Evolutionary conservation across 768 basidiomycete species (phyloP), one percentile per base, ranked within the genome.

Genomic region (Tylopilus vinaceipallidus): DNA sequence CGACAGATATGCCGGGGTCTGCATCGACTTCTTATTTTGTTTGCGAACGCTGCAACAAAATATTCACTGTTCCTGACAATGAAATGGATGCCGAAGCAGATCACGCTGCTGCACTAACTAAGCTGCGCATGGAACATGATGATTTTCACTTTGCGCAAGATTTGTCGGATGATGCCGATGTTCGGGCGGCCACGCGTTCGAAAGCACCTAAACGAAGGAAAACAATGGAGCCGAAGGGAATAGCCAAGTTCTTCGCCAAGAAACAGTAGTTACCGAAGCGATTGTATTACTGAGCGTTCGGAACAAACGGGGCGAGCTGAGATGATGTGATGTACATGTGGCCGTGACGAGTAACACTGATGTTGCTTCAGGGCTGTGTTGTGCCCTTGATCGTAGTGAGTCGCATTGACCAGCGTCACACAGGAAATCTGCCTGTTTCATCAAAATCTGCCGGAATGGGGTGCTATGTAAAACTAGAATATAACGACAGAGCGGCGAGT

Each of bases 71-170:
- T 35, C 56, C 66, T 32, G 59, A 59, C 37, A 60, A 49, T 39
- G 53, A 53, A 42, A 19, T 45, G 24, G 45, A 44, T 37, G 45
- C 53, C 43, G 68, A 61, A 45, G 61, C 56, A 34, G 73, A 61
- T 5, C 56, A 37, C 26, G 61, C 55, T n/a, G 55, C 59, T 42
- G 72, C 69, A 54, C 57, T 85, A 32, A 71, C 66, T 6, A 67
- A 67, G 51, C 61, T 81, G 47, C 74, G 73, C 46, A 57, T 78
- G 66, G 95, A 97, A 62, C 95, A 98, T 58, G 77, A 81, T 30
- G 95, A 97, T 68, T 97, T 82, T 66, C 95, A 98, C 66, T 83
- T 92, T 57, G 94, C 95, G 1, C 76, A 84, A 59, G 86, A 91
- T 47, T 63, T 98, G 43, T 78, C 84, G 19, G 76, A 76, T 22